Evolutionary conservation across 2,329 filamentous ascomycete species (phyloP).

Genomic region (Pleoardoris graminearum): DNA sequence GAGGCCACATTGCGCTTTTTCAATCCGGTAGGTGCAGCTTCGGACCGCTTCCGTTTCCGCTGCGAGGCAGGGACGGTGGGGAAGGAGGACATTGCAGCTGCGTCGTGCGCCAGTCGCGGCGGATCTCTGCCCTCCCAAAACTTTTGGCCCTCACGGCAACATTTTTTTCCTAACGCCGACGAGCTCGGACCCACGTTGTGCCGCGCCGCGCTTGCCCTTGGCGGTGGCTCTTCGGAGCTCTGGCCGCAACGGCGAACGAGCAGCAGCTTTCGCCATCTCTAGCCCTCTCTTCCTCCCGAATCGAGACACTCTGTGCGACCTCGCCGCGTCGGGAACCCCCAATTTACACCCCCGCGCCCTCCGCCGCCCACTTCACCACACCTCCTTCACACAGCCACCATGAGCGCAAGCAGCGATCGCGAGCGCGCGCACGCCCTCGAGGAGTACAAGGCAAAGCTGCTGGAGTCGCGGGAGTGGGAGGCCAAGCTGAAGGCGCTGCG

Average conservation of each 20-base stretch:
- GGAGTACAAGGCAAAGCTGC: constrained; percentile 58
- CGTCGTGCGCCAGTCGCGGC: neutral
- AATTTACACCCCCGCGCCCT: constrained; percentile 28
- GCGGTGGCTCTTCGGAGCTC: constrained; percentile 20
- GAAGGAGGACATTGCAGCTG: constrained; percentile 70
- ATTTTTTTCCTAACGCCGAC: constrained; percentile 35
- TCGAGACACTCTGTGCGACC: constrained; percentile 1
- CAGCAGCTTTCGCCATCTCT: constrained; percentile 13
- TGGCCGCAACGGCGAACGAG: constrained; percentile 19
- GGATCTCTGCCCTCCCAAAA: constrained; percentile 18
- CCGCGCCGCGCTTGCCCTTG: constrained; percentile 17
- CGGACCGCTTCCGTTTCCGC: constrained; percentile 81
- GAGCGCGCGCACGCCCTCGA: constrained; percentile 57
- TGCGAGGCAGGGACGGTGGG: constrained; percentile 87
- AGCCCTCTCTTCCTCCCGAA: constrained; percentile 12
- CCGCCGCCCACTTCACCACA: neutral
- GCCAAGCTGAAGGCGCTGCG: constrained; percentile 93
- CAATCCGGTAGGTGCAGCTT: constrained; percentile 55
- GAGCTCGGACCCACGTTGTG: constrained; percentile 20
- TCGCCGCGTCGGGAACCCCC: constrained; percentile 10
- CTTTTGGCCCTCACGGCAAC: constrained; percentile 28
- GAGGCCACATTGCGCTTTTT: constrained; percentile 62
- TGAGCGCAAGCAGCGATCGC: constrained; percentile 50
- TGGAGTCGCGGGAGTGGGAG: constrained; percentile 98
- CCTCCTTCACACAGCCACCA: constrained; percentile 15